Evolutionary conservation across 345 rosid genomes (phyloP).

Genomic region (Bruguiera parviflora): DNA sequence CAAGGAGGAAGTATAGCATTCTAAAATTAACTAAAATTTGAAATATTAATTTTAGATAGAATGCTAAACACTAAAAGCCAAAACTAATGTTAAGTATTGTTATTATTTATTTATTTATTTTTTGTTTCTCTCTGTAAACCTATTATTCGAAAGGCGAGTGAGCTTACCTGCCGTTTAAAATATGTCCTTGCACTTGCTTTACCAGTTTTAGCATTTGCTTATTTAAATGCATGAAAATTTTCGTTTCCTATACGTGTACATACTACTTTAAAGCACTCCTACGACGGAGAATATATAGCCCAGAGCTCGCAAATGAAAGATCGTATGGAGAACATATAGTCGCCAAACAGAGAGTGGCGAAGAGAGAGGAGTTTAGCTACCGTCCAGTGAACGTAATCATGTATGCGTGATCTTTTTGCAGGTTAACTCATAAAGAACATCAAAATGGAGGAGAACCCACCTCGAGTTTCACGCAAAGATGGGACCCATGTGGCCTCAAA

Average conservation of each 20-base stretch:
- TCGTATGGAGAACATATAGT: not conserved
- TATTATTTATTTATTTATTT: no score
- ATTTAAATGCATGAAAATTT: conserved; percentile 8
- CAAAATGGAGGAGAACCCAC: conserved; percentile 48
- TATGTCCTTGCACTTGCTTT: not conserved
- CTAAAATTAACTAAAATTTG: no score
- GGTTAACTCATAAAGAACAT: conserved; percentile 9
- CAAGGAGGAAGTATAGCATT: no score
- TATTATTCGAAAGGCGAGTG: not conserved
- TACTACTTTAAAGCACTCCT: not conserved
- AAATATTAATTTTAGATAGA: no score
- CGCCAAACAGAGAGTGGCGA: not conserved
- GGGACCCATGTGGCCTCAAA: conserved; percentile 19
- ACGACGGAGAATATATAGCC: not conserved
- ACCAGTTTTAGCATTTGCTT: not conserved
- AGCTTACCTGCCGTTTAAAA: not conserved
- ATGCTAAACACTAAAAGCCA: no score
- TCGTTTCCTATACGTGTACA: not conserved
- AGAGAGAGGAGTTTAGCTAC: not conserved
- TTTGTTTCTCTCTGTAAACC: not conserved
- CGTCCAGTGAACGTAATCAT: not conserved
- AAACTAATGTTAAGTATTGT: no score
- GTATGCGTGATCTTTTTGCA: conserved; percentile 9
- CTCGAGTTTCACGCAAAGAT: conserved; percentile 38
- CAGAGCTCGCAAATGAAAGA: not conserved